Evolutionary conservation across 805 yeast genomes (phyloP).

Genomic region (Ogataea trehaloabstinens): DNA sequence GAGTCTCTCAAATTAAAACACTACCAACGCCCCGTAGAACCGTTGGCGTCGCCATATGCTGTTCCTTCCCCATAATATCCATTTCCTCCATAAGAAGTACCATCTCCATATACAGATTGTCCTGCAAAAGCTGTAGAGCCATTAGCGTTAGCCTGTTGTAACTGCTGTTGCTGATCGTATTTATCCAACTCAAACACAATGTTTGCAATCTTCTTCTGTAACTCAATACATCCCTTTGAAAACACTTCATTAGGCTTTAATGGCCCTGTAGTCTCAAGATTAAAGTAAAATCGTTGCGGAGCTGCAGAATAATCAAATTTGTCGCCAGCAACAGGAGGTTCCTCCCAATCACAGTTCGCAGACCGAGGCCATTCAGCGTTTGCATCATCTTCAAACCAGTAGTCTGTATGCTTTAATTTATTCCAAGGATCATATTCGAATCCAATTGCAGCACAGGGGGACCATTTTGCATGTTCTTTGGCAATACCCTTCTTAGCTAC

Average conservation of each 20-base stretch:
- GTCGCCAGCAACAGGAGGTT: slow-evolving; percentile 86
- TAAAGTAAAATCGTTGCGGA: slow-evolving; percentile 80
- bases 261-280: slow-evolving; percentile 90
- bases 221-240: slow-evolving; percentile 73
- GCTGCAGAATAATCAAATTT: slow-evolving; percentile 80
- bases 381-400: slow-evolving; percentile 91
- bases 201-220: slow-evolving; percentile 89
- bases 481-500: slow-evolving; percentile 97
- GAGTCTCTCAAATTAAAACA: background rate
- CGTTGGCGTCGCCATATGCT: slow-evolving; percentile 25
- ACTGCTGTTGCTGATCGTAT: slow-evolving; percentile 31
- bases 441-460: slow-evolving; percentile 92
- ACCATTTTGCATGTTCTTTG: slow-evolving; percentile 98
- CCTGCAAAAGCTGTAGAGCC: slow-evolving; percentile 19
- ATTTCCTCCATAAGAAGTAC: slow-evolving; percentile 19
- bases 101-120: slow-evolving; percentile 28
- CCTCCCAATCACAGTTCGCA: slow-evolving; percentile 92
- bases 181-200: slow-evolving; percentile 68
- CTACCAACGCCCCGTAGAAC: slow-evolving; percentile 34
- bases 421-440: slow-evolving; percentile 99
- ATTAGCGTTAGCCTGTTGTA: slow-evolving; percentile 31
- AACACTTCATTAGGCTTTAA: slow-evolving; percentile 89
- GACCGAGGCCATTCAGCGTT: slow-evolving; percentile 92
- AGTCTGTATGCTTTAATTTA: slow-evolving; percentile 91
- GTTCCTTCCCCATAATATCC: slow-evolving; percentile 22